phyloP scores from a whole-genome alignment of 2,329 filamentous ascomycete species.

The Drechslerella coelobrocha region DNA sequence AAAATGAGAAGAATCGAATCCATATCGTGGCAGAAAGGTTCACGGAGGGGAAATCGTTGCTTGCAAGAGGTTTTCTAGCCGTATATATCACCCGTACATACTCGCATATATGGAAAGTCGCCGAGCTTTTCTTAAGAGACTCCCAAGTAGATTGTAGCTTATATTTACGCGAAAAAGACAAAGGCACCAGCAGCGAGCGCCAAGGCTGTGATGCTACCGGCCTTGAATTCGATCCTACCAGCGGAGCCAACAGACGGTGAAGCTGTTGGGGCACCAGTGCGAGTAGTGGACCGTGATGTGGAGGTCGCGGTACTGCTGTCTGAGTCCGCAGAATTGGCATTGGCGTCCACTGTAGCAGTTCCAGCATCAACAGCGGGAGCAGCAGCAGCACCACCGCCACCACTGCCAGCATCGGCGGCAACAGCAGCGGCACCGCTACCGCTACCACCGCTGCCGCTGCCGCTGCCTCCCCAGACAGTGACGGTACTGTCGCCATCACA shows the following conservation, averaged over 20 bases:
- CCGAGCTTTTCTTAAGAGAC: too few relatives aligned
- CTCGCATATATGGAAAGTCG: too few relatives aligned
- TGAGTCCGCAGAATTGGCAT: slow-evolving; percentile 4
- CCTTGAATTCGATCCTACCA: slow-evolving; percentile 12
- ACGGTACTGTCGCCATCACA: slow-evolving; percentile 33
- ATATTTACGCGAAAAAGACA: slow-evolving; percentile 28
- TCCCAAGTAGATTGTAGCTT: background rate
- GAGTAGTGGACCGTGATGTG: slow-evolving; percentile 8
- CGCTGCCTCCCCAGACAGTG: slow-evolving; percentile 16
- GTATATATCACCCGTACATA: too few relatives aligned
- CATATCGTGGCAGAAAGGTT: too few relatives aligned
- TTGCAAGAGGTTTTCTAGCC: too few relatives aligned
- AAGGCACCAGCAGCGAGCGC: slow-evolving; percentile 17
- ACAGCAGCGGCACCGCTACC: slow-evolving; percentile 6
- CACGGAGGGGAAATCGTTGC: too few relatives aligned
- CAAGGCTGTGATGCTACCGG: slow-evolving; percentile 29
- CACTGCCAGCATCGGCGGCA: background rate
- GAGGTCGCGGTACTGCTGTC: slow-evolving; percentile 1
- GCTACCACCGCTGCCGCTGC: background rate
- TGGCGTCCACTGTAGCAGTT: background rate
- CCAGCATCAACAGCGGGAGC: background rate
- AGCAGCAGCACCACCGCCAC: background rate
- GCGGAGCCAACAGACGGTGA: slow-evolving; percentile 31
- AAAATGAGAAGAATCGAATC: too few relatives aligned
- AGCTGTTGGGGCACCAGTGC: slow-evolving; percentile 36